phyloP scores from a whole-genome alignment of 2,329 filamentous ascomycete species.

The Penicillium sumatraense region DNA sequence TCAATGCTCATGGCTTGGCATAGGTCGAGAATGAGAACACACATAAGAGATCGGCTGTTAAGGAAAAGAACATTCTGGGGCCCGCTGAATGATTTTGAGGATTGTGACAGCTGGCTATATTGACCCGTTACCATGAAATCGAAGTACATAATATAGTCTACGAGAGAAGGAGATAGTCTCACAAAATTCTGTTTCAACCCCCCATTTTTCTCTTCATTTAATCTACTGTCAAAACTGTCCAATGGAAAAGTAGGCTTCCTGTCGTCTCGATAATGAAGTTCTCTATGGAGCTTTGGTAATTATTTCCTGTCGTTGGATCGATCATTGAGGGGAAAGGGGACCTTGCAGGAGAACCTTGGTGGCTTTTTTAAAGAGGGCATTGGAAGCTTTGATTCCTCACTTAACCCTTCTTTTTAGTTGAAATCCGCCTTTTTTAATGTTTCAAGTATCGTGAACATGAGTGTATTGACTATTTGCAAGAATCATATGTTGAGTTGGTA shows the following conservation, averaged over 20 bases:
- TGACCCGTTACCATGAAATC: neutral
- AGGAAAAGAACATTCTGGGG: conserved; percentile 36
- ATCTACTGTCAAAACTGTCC: neutral
- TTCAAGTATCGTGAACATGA: neutral
- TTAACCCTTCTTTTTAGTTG: neutral
- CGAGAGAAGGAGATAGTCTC: no score
- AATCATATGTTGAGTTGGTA: conserved; percentile 26
- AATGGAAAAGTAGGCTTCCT: neutral
- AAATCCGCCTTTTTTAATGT: neutral
- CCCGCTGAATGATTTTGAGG: conserved; percentile 19
- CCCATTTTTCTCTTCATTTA: neutral
- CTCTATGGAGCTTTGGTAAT: neutral
- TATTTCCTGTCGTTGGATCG: no score
- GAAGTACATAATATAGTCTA: neutral
- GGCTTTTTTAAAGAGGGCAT: neutral
- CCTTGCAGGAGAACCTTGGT: neutral
- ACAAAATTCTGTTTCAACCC: neutral
- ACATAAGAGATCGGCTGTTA: conserved; percentile 33
- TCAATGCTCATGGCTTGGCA: conserved; percentile 1
- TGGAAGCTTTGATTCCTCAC: neutral
- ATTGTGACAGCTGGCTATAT: neutral
- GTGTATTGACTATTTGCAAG: conserved; percentile 20
- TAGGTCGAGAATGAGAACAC: conserved; percentile 35
- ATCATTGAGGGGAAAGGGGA: neutral
- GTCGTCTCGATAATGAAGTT: neutral